Base-by-base conservation (phyloP, 805 yeast genomes). In the Zygoascus biomembranicola region DNA sequence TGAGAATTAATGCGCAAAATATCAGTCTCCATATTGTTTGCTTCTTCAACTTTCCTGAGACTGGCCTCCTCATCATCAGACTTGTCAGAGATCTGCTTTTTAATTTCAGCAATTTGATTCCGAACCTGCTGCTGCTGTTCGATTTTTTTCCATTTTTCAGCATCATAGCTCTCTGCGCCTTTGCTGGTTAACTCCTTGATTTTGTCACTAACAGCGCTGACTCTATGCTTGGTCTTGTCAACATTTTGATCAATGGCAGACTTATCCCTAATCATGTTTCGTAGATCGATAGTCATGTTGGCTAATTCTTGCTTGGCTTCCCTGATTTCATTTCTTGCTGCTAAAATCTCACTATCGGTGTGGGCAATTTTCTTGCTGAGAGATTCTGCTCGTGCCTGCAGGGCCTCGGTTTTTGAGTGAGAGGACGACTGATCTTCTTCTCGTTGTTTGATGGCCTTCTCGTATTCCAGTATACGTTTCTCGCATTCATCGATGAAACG, bases 181-280 rank as follows among this genome's bases (percentile, higher is more conserved):
- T 52, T 39, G 8, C 43, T 49, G 43, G 35, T 32, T n/a, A 46
- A 9, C n/a, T 45, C 49, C 11, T 41, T 37, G 31, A 31, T 26
- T 43, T 52, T 50, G 8, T 42, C 19, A n/a, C 43, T 39, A 9
- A 47, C 18, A 14, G 32, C 44, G 5, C 14, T 4, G 13, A 28
- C 31, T 13, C 28, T 19, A 2, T 14, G 20, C 26, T 19, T 46
- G 10, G 28, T 43, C 13, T 41, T 59, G 47, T 50, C 42, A 26
- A 43, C 14, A 23, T 14, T 20, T 14, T 20, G 19, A 8, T 44
- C 32, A 8, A 44, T 39, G 16, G n/a, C 37, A 14, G 31, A 9
- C 26, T 50, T 23, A 23, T 43, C 39, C 11, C 20, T n/a, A 8
- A 32, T 5, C 13, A 49, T 28, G 11, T 49, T 37, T 23, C 43